Evolutionary conservation across 2,329 filamentous ascomycete species (phyloP), one percentile per base, ranked within the genome.

Genomic region (Trichoderma atroviride): DNA sequence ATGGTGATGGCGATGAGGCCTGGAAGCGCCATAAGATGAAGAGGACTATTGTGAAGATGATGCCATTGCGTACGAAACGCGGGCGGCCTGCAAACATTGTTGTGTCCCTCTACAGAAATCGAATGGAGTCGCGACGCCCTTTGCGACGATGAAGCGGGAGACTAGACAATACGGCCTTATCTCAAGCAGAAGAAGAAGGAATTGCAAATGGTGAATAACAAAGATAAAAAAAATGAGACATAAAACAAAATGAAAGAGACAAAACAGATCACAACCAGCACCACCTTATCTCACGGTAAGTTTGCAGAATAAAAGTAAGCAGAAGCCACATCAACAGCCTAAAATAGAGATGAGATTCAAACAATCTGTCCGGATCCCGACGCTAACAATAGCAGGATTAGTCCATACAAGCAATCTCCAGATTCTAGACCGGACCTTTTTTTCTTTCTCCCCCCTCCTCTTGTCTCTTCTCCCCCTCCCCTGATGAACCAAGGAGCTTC

Each of bases 11-110:
- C 16, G 70, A 29, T 33, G 33, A 35, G 14, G 14, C 1, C 29
- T 58, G 29, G 40, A 63, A 37, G 6, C 52, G 55, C 68, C 68
- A 70, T 19, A 71, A 16, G 14, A 43, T 40, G 33, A 68, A 31
- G 27, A 70, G 31, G 27, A 57, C 14, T 35, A 55, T 14, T 16
- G 66, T 33, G 40, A 61, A 27, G 5, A 67, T 16, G 67, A 69
- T 61, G 67, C 29, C 33, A 31, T 69, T 59, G n/a, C 67, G 56
- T 24, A 69, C 6, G 29, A 62, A n/a, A 66, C 68, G 61, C 27
- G 68, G 66, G 69, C 68, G 61, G 57, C 68, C 60, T 55, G 29
- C 16, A 47, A 69, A 47, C 68, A 69, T 69, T 4, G 61, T 37
- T 50, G 52, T n/a, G 57, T 19, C 35, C 19, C 57, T 59, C 35